These are phyloP conservation scores for Eimeria brunetti DNA, from an alignment of 169 alveolate species.

Conservation along the genomic window DNA sequence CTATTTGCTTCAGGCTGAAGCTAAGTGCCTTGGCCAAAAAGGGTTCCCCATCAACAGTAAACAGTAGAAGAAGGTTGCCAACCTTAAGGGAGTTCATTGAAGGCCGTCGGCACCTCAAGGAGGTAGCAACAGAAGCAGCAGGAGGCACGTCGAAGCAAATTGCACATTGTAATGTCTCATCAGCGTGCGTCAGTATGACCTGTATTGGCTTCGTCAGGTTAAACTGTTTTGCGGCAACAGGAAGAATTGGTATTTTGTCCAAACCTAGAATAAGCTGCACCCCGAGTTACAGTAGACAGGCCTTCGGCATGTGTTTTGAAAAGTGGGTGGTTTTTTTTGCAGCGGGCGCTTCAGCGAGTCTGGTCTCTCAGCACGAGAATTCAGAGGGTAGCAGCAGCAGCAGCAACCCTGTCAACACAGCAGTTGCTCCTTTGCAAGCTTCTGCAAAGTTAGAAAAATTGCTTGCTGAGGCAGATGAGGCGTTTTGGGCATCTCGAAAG, in stretches of 20 bases:
- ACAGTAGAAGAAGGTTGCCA: conserved; percentile 31
- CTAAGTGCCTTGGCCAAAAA: background rate
- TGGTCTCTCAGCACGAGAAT: background rate
- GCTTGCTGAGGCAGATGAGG: conserved; percentile 38
- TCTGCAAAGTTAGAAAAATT: conserved; percentile 28
- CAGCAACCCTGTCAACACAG: background rate
- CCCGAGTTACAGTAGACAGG: background rate
- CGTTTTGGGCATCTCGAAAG: conserved; percentile 34
- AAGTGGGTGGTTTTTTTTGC: background rate
- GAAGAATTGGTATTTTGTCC: background rate
- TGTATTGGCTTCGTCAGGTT: background rate
- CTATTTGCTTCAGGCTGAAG: conserved; percentile 6
- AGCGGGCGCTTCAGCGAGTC: background rate
- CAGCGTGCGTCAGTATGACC: background rate
- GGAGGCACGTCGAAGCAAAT: background rate
- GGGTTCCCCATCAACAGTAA: background rate
- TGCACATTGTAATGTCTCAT: background rate
- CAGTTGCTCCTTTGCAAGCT: background rate
- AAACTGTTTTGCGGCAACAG: background rate
- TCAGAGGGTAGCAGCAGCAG: background rate
- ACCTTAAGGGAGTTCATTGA: conserved; percentile 35
- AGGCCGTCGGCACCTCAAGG: conserved; percentile 31
- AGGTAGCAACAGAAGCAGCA: conserved; percentile 44
- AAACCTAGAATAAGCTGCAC: background rate
- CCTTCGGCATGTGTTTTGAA: no score